A percentile compares a stretch with the other conserved stretches of the same genome.
Conservation (phyloP, 495 filamentous ascomycete genomes). For the Neurospora pannonica region DNA sequence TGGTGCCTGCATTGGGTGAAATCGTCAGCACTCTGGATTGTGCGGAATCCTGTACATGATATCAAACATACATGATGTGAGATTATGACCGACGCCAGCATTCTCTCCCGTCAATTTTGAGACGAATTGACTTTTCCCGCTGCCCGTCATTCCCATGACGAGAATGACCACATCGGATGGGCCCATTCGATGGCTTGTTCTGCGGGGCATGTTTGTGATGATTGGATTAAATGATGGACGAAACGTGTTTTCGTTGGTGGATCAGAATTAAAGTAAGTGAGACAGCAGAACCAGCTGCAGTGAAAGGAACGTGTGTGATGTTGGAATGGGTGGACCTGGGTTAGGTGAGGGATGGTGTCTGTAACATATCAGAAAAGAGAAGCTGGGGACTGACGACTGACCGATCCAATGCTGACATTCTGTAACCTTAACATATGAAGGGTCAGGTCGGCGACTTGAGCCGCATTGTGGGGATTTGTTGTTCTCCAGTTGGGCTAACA, state of each 20-base stretch:
- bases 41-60: not conserved
- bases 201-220: not conserved
- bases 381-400: not conserved
- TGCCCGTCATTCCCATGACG: conserved; percentile 30
- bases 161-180: conserved; percentile 2
- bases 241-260: not conserved
- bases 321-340: not conserved
- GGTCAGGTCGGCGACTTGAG: not conserved
- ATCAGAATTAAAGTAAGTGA: not conserved
- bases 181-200: not conserved
- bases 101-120: conserved; percentile 14
- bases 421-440: not conserved
- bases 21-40: not conserved
- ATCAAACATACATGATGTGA: conserved; percentile 16
- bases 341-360: not conserved
- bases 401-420: not conserved
- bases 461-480: not conserved
- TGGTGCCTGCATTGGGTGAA: not conserved
- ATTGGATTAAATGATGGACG: not conserved
- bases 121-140: conserved; percentile 32
- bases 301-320: not conserved
- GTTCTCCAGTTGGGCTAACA: not conserved
- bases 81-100: conserved; percentile 13
- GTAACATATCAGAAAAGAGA: not conserved
- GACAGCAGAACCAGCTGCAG: not conserved